Base-by-base conservation (phyloP, 2,329 filamentous ascomycete species). In the Cladosporium sp. region DNA sequence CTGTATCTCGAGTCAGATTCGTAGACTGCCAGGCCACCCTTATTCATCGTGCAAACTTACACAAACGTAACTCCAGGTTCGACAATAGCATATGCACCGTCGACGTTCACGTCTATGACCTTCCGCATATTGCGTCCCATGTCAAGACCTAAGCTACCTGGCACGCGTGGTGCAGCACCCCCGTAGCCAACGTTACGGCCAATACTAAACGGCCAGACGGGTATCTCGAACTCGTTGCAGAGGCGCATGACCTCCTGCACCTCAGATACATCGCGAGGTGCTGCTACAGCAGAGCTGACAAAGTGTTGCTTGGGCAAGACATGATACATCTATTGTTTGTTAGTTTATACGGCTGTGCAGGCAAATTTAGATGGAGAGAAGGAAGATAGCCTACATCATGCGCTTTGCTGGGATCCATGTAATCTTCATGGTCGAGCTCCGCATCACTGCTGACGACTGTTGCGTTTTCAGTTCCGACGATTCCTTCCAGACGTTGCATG, bases 181-280 rank as follows among this genome's bases (percentile, higher is more conserved):
- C 85, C 84, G 65, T 86, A 86, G 18, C 84, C 85, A 2, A 84
- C 76, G 65, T 85, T 84, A 44, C 82, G 75, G 0, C 83, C 82
- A 68, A 83, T 80, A 2, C 80, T 82, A 67, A 83, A 81, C 11
- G 83, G 82, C 72, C 81, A 85, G 51, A 85, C 74, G 1, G 83
- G 82, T 2, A 84, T 79, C 7, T 75, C 70, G 67, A 78, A 78
- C 59, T 81, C 75, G 68, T 85, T 84, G 36, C 79, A 80, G 72
- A 80, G 78, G 51, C 74, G 75, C 41, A 84, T 79, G 30, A 85
- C 74, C 1, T 72, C 72, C 72, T 85, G 83, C 3, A 84, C 82
- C 60, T 85, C 82, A 21, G 49, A 74, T 11, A 80, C 78, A 30
- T 76, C 71, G 4, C 74, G 52, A 10, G 76, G 77, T 47, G 73